Base-by-base conservation (phyloP, 2,329 filamentous ascomycete species). In the Fusarium sp. region DNA sequence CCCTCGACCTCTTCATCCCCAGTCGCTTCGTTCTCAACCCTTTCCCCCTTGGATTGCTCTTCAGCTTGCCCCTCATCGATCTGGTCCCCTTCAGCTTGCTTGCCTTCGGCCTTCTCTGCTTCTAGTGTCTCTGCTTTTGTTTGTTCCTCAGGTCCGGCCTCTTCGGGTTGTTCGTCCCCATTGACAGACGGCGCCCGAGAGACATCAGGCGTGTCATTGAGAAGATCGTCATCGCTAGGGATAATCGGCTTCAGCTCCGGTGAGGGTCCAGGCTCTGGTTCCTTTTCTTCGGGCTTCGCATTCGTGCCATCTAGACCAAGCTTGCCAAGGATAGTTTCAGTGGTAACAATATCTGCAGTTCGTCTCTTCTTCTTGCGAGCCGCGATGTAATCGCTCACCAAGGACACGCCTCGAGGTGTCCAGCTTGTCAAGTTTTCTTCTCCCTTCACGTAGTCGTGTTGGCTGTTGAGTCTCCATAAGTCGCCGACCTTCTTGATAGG, bases 381-480 rank as follows among this genome's bases (percentile, higher is more conserved):
- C 11, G 86, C 82, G 58, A 98, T 91, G 75, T 92, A 97, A 80
- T 99, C 96, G 62, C 91, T 90, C n/a, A 99, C 91, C 1, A 99
- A 83, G 0, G 94, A 97, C 3, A 98, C 93, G 37, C 96, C 94
- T 43, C 96, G 89, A 2, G 96, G 95, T 8, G 91, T 90, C 96
- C 96, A 99, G 60, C 90, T 90, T 3, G 86, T 90, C 40, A 99
- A 85, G 51, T 91, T 87, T 79, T 99, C 96, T 81, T 99, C 95
- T 59, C 96, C 96, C 79, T 97, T 98, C 74, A 99, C 93, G 77
- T 98, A 98, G 78, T 97, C 94, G 75, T 97, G 92, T 64, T 94
- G 91, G 15, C 95, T 98, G 79, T 94, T 97, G 90, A 98, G 94
- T 58, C 96, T 90, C 96, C 96, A 99, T 12, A 99, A 85, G 78